Evolutionary conservation across 208 protist species (phyloP).

Genomic region (Acanthamoeba castellanii): DNA sequence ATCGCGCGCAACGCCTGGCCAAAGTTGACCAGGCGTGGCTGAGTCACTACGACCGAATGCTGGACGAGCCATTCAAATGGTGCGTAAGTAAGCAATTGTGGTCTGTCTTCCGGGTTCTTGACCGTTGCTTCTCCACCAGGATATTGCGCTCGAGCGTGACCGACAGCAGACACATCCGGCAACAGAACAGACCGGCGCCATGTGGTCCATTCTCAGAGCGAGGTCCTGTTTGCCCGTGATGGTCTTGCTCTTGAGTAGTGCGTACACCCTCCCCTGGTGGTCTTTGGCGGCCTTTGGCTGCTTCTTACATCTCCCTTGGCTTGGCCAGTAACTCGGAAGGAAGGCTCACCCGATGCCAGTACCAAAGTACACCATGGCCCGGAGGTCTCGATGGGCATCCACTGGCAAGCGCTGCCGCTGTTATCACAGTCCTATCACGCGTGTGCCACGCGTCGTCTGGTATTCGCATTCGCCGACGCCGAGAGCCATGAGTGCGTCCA

Average conservation of each 20-base stretch:
- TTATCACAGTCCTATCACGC: neutral
- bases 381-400: neutral
- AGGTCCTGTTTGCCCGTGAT: neutral
- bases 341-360: neutral
- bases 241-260: neutral
- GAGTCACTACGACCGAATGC: neutral
- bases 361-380: neutral
- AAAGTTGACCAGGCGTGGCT: neutral
- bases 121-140: neutral
- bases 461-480: neutral
- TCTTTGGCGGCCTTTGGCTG: neutral
- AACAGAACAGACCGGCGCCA: neutral
- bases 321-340: neutral
- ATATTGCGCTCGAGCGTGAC: neutral
- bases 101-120: neutral
- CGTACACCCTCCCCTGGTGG: too few species aligned
- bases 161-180: neutral
- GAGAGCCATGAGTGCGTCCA: neutral
- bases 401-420: neutral
- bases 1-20: neutral
- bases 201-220: neutral
- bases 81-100: neutral
- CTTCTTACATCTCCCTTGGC: neutral
- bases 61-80: neutral
- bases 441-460: neutral